Conservation (phyloP, 345 rosid species). For the Noccaea caerulescens region DNA sequence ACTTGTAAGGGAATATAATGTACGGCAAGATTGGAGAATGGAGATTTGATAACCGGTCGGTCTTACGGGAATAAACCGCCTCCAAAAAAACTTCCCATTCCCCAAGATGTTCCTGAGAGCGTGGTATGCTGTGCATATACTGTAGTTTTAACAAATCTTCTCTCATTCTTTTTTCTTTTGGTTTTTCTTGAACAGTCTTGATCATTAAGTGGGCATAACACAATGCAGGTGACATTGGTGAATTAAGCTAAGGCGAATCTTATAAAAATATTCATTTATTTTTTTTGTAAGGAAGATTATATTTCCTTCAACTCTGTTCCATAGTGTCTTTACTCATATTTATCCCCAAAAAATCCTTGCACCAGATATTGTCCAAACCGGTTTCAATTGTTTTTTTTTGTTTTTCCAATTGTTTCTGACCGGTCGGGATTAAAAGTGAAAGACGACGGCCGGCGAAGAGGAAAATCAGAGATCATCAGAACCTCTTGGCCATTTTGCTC, state of each 20-base stretch:
- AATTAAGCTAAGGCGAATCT: conserved; percentile 81
- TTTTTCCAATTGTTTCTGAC: not conserved
- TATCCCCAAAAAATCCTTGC: not conserved
- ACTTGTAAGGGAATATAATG: conserved; percentile 61
- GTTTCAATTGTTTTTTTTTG: not conserved
- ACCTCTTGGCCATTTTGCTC: not conserved
- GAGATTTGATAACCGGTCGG: conserved; percentile 93
- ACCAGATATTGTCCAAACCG: not conserved
- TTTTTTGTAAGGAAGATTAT: conserved; percentile 9
- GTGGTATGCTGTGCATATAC: conserved; percentile 56
- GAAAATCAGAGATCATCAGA: not conserved
- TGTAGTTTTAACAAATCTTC: not conserved
- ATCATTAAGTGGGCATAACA: conserved; percentile 11
- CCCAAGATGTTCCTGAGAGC: conserved; percentile 84
- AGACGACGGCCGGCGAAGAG: conserved; percentile 6
- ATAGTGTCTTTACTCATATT: not conserved
- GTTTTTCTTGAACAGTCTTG: conserved; percentile 11
- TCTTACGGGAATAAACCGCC: conserved; percentile 57
- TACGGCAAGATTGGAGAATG: conserved; percentile 92
- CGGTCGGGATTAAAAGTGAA: not conserved
- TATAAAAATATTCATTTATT: not conserved
- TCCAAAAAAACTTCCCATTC: conserved; percentile 77
- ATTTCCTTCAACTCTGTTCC: conserved; percentile 2
- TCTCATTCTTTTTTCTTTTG: not conserved
- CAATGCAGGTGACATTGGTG: conserved; percentile 82